Base-by-base conservation (phyloP, 169 alveolate species). In the Cryptosporidium sp. region DNA sequence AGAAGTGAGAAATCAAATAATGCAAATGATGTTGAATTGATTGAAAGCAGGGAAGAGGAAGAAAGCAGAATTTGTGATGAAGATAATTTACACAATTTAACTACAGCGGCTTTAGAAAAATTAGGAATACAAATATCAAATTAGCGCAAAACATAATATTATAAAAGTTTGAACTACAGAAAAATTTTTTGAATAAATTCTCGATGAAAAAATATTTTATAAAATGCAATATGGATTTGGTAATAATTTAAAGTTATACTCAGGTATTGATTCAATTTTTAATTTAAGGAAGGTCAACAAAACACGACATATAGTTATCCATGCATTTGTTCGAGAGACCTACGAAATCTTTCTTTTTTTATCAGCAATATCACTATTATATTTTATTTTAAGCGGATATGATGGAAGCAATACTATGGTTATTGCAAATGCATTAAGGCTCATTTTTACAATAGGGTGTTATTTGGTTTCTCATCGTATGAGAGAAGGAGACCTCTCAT, bases 351-450 rank as follows among this genome's bases (percentile, higher is more conserved):
- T 80, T 80, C 51, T 80, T 9, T 80, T 80, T 45, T 58, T 80
- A 29, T 80, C 89, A 23, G 75, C 75, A 61, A 61, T 80, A 26
- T 80, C 89, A 26, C 35, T 80, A 7, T 45, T 80, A n/a, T 80
- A 62, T 65, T 80, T 80, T 44, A 65, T 80, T 80, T 80, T 80
- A 26, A 80, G 89, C 62, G 89, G 89, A 29, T 80, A 80, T 67
- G 75, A 80, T 80, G 89, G 89, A 0, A 62, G 75, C 39, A 80
- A 80, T n/a, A 35, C 73, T 16, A 62, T 80, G 75, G 65, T 80
- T 29, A 80, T 80, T 62, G 89, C 89, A 21, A 80, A 80, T 80
- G 56, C 89, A 35, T 39, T 80, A 53, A 80, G 89, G 39, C 67
- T 80, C 31, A 65, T 61, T 23, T 62, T 80, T 80, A 80, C 89